A percentile compares a stretch with the other conserved stretches of the same genome.
Evolutionary conservation across 768 basidiomycete species (phyloP).

Genomic region (Boletellus ananas): DNA sequence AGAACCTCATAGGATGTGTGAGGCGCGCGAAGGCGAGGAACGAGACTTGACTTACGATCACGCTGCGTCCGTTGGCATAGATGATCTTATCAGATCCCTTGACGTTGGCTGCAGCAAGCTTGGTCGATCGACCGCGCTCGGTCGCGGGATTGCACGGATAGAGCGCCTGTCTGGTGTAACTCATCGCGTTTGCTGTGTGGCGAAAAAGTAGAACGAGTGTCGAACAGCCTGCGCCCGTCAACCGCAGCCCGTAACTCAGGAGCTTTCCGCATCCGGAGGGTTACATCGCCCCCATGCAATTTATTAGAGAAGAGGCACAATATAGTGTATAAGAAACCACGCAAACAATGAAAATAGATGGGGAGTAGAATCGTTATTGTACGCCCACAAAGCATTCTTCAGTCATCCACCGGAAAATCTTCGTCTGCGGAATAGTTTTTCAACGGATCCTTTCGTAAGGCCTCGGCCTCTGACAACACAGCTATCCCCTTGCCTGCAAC

Average conservation of each 20-base stretch:
- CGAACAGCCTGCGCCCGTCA: not conserved
- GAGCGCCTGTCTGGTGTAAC: slow-evolving; percentile 45
- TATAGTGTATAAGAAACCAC: not conserved
- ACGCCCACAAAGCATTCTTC: slow-evolving; percentile 9
- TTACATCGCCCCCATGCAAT: not conserved
- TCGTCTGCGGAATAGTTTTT: slow-evolving; percentile 60
- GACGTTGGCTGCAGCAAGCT: slow-evolving; percentile 61
- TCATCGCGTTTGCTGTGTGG: slow-evolving; percentile 35
- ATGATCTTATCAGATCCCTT: slow-evolving; percentile 62
- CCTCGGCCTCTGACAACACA: slow-evolving; percentile 67
- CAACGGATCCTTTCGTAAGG: slow-evolving; percentile 71
- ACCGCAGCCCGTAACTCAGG: slow-evolving; percentile 17
- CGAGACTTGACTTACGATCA: slow-evolving; percentile 62
- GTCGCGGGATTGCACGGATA: slow-evolving; percentile 72
- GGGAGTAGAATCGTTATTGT: slow-evolving; percentile 9
- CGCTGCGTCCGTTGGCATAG: slow-evolving; percentile 79
- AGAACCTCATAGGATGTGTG: slow-evolving; percentile 54
- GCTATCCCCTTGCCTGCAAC: slow-evolving; percentile 39
- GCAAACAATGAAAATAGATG: slow-evolving; percentile 9
- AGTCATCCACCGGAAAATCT: slow-evolving; percentile 19
- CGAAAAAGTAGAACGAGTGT: not conserved
- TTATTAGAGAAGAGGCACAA: slow-evolving; percentile 7
- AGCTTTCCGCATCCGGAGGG: slow-evolving; percentile 13
- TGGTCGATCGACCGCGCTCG: slow-evolving; percentile 63
- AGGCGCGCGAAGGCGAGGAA: not conserved